Conservation (phyloP, 2,329 filamentous ascomycete species). For the Neopestalotiopsis clavispora region DNA sequence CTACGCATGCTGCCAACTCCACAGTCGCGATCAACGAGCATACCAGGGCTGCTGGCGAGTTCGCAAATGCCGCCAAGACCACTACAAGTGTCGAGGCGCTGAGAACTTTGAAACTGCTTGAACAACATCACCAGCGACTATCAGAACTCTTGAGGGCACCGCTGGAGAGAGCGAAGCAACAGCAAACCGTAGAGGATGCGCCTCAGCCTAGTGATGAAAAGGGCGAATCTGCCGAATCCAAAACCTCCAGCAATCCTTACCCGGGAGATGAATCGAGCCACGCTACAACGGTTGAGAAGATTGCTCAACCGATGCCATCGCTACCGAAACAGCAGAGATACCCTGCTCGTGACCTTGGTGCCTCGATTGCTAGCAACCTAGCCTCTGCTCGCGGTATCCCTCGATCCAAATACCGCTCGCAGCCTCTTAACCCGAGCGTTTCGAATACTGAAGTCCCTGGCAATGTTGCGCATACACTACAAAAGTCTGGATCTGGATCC, state of each 20-base stretch:
- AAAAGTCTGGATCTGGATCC: slow-evolving; percentile 52
- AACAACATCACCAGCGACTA: slow-evolving; percentile 84
- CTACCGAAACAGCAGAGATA: slow-evolving; percentile 52
- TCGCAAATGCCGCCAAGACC: slow-evolving; percentile 77
- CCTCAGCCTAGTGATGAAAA: slow-evolving; percentile 42
- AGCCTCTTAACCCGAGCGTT: slow-evolving; percentile 73
- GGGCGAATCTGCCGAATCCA: slow-evolving; percentile 23
- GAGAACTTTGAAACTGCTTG: slow-evolving; percentile 82
- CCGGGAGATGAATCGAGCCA: slow-evolving; percentile 28
- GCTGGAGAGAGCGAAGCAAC: slow-evolving; percentile 53
- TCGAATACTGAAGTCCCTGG: slow-evolving; percentile 77
- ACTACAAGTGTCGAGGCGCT: slow-evolving; percentile 76
- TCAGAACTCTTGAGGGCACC: slow-evolving; percentile 81
- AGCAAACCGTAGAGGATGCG: slow-evolving; percentile 40
- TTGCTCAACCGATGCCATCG: slow-evolving; percentile 37
- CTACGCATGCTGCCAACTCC: slow-evolving; percentile 75
- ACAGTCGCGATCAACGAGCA: slow-evolving; percentile 87
- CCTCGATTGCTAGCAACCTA: slow-evolving; percentile 87
- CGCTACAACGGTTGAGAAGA: slow-evolving; percentile 29
- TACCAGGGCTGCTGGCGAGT: slow-evolving; percentile 85
- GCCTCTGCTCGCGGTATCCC: slow-evolving; percentile 82
- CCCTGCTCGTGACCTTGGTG: slow-evolving; percentile 71
- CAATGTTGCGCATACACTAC: slow-evolving; percentile 64
- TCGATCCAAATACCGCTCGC: slow-evolving; percentile 64
- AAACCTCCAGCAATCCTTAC: not conserved